Evolutionary conservation across 1,284 basidiomycete genomes (phyloP), one percentile per base, ranked within the genome.

Genomic region (Pyrrhoderma noxium): DNA sequence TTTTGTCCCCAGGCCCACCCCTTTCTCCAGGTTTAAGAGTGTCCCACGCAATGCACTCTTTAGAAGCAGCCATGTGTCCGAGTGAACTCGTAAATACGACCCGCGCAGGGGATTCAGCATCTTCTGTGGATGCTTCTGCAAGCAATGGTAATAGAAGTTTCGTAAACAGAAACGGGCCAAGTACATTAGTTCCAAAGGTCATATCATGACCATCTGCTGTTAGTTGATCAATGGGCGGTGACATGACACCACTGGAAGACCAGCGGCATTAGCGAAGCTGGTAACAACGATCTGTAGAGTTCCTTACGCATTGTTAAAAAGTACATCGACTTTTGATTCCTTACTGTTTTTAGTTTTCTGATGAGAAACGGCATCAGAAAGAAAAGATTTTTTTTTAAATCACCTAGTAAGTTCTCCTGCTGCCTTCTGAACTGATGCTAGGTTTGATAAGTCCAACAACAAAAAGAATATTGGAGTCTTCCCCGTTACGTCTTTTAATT

Each of bases 371-470:
- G 27, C 5, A 5, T 5, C 27, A 11, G 11, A 35, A 2, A 16
- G 36, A 13, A 14, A 42, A 23, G 7, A 36, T 14, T 39, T 55
- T 62, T 31, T 31, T 5, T 5, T 5, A 31, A 31, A 31, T 40
- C 49, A 70, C 61, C 60, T 58, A 14, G 61, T 46, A 52, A 75
- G 70, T 47, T 71, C 68, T 11, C 69, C 64, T 0, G 70, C 76
- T 3, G 70, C 68, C 25, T 59, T 57, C 37, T 69, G 65, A 5
- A 80, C 65, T 4, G 66, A 67, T 3, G 56, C 55, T 23, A 80
- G 63, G 59, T 74, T 71, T 8, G 69, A 65, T 21, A 82, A 59
- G 57, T 82, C 76, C 23, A 78, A 61, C 49, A 68, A 56, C 41
- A 81, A 43, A 53, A 70, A 73, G 23, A 70, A 52, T 2, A 66